Conservation (phyloP, 208 protist species). For the Leishmania guyanensis region DNA sequence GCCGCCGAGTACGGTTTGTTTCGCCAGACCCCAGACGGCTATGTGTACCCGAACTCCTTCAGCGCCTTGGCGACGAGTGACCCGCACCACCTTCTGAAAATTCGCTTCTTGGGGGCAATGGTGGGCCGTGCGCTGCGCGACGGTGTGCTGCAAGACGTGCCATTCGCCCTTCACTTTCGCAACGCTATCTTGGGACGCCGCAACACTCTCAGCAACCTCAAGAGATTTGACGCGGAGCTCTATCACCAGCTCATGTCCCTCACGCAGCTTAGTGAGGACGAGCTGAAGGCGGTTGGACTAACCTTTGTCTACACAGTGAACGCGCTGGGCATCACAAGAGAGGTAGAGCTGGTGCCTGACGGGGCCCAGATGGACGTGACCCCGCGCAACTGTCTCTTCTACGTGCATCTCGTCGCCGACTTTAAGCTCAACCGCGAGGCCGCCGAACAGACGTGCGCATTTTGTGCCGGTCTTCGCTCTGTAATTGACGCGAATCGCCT, state of each 20-base stretch:
- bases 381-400: constrained; percentile 85
- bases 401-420: constrained; percentile 92
- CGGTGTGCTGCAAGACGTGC: constrained; percentile 88
- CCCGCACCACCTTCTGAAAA: constrained; percentile 61
- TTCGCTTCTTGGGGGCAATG: constrained; percentile 91
- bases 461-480: constrained; percentile 72
- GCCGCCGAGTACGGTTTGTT: constrained; percentile 86
- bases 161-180: constrained; percentile 93
- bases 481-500: constrained; percentile 74
- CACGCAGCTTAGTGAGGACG: constrained; percentile 57
- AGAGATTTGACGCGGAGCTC: constrained; percentile 84
- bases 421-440: constrained; percentile 93
- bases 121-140: constrained; percentile 91
- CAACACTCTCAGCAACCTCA: constrained; percentile 91
- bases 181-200: constrained; percentile 85
- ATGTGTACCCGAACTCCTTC: constrained; percentile 92
- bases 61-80: constrained; percentile 73
- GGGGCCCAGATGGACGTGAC: constrained; percentile 88
- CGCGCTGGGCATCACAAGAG: constrained; percentile 60
- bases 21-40: constrained; percentile 73
- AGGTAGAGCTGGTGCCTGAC: constrained; percentile 80
- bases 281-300: constrained; percentile 69
- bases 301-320: constrained; percentile 86
- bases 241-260: constrained; percentile 86
- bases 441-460: constrained; percentile 79